Evolutionary conservation across 495 filamentous ascomycete species (phyloP).

Genomic region (Elasticomyces elasticus): DNA sequence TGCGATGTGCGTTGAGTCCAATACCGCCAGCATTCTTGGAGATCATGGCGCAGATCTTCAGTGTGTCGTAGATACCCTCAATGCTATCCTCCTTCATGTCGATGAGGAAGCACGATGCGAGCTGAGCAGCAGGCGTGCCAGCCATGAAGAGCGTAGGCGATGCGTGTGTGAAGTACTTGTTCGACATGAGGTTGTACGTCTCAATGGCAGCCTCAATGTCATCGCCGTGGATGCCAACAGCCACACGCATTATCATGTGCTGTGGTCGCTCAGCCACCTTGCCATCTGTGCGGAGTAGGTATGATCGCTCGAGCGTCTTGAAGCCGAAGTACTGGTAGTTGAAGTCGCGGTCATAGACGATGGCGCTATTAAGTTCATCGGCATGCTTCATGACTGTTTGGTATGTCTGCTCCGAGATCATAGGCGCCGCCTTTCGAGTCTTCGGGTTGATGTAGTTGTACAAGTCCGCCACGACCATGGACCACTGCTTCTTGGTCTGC

Average conservation of each 20-base stretch:
- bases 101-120: slow-evolving; percentile 95
- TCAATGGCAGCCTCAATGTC: slow-evolving; percentile 89
- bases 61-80: slow-evolving; percentile 96
- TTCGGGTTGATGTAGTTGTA: slow-evolving; percentile 96
- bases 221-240: slow-evolving; percentile 91
- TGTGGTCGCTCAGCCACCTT: slow-evolving; percentile 94
- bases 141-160: slow-evolving; percentile 97
- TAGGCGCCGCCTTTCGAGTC: slow-evolving; percentile 71
- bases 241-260: slow-evolving; percentile 98
- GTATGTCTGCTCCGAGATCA: slow-evolving; percentile 84
- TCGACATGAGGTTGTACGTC: slow-evolving; percentile 97
- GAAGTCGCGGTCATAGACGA: slow-evolving; percentile 98
- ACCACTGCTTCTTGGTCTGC: slow-evolving; percentile 99
- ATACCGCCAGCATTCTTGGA: slow-evolving; percentile 98
- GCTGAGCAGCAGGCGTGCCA: slow-evolving; percentile 82
- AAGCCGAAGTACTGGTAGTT: slow-evolving; percentile 99
- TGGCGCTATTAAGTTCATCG: slow-evolving; percentile 94
- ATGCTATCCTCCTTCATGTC: slow-evolving; percentile 99
- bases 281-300: slow-evolving; percentile 82
- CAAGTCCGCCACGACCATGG: slow-evolving; percentile 80
- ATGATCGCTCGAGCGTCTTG: slow-evolving; percentile 97
- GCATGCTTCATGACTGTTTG: slow-evolving; percentile 89
- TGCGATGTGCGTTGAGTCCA: slow-evolving; percentile 88
- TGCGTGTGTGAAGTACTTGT: slow-evolving; percentile 94
- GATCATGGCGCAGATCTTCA: slow-evolving; percentile 99